A percentile compares a stretch with the other conserved stretches of the same genome.
Conservation (phyloP, 2,329 filamentous ascomycete genomes). For the Amauroascus niger region DNA sequence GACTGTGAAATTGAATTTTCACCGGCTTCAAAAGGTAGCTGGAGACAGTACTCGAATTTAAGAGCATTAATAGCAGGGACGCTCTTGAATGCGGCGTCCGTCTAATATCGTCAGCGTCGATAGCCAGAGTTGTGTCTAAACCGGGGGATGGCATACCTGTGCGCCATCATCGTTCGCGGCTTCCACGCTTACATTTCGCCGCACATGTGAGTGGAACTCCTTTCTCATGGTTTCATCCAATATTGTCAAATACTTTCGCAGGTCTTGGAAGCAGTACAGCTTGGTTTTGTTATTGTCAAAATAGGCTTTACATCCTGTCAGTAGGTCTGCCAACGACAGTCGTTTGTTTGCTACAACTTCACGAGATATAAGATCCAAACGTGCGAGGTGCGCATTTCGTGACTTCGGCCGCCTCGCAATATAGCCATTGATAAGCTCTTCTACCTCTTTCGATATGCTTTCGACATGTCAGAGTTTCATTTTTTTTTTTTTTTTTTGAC, state of each 20-base stretch:
- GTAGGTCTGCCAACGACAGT: slow-evolving; percentile 25
- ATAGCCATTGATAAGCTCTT: slow-evolving; percentile 30
- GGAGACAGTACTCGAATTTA: slow-evolving; percentile 37
- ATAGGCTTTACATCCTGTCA: slow-evolving; percentile 34
- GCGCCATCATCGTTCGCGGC: slow-evolving; percentile 5
- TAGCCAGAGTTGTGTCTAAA: too few species aligned
- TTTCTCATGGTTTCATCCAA: slow-evolving; percentile 24
- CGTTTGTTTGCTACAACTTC: slow-evolving; percentile 22
- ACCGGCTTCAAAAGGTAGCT: slow-evolving; percentile 24
- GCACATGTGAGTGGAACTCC: slow-evolving; percentile 22
- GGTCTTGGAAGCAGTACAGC: slow-evolving; percentile 39
- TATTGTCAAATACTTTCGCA: slow-evolving; percentile 29
- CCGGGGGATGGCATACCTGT: slow-evolving; percentile 12
- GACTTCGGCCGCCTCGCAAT: slow-evolving; percentile 30
- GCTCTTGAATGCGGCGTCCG: slow-evolving; percentile 20
- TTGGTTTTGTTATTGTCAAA: slow-evolving; percentile 35
- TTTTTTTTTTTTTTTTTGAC: too few species aligned
- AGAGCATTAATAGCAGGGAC: slow-evolving; percentile 35
- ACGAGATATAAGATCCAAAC: slow-evolving; percentile 25
- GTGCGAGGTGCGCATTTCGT: slow-evolving; percentile 36
- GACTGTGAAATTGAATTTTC: slow-evolving; percentile 22
- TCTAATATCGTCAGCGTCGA: slow-evolving; percentile 14
- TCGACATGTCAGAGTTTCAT: slow-evolving; percentile 13
- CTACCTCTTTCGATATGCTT: slow-evolving; percentile 27
- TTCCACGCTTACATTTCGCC: slow-evolving; percentile 10